Base-by-base conservation (phyloP, 148 eudicot genomes). In the Beta vulgaris region DNA sequence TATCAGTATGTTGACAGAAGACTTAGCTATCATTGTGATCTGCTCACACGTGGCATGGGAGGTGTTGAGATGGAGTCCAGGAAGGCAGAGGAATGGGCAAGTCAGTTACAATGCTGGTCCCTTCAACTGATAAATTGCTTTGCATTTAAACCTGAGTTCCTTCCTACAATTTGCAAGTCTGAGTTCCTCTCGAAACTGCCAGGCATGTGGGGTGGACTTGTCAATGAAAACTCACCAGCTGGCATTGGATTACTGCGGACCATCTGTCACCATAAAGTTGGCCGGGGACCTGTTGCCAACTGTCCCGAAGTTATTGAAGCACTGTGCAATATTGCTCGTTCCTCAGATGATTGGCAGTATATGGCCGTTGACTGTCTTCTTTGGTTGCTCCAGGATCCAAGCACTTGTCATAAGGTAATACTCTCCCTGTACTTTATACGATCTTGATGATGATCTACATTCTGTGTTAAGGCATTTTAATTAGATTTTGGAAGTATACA, bases 11-110 rank as follows among this genome's bases (percentile, higher is more conserved):
- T 81, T 72, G 99, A 91, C 71, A 82, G 94, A 84, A 85, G 99
- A 73, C 92, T 88, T 35, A 86, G 94, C 74, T 92, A 95, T 73
- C 99, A 95, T 59, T 92, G 98, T 79, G 99, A 95, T 82, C 85
- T 95, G 62, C 92, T 95, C 15, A 95, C 99, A 7, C 93, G 98
- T 78, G 99, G 98, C 37, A 92, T 95, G 97, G 99, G 99, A 18
- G 99, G 99, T 51, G 89, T 92, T 53, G 97, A 95, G 78, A 95
- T 92, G 97, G 99, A 95, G 82, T 92, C 97, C 1, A 90, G 99
- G 80, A 95, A 95, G 82, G 94, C 99, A 4, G 99, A 95, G 80
- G 99, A 95, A 82, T 95, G 99, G 99, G 99, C 99, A 77, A 92
- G 99, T 82, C 99, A 92, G 68, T 74, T 95, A 77, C 99, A 95